A percentile compares a stretch with the other conserved stretches of the same genome.
These are phyloP conservation scores for Sclerotinia minor DNA, from an alignment of 2,329 filamentous ascomycete species.

Conservation along the genomic window DNA sequence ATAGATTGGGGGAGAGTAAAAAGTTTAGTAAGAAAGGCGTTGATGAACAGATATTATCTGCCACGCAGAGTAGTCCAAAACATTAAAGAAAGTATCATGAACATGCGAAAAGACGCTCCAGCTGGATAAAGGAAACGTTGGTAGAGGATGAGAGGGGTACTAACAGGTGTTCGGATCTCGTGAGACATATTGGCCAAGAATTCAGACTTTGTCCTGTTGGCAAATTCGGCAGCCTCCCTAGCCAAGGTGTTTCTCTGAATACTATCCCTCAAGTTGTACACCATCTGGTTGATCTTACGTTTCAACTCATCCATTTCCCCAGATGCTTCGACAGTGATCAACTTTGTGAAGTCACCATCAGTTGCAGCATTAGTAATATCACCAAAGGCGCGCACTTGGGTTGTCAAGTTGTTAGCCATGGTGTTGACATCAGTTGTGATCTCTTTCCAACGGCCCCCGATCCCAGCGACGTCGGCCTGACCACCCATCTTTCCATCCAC, in stretches of 20 bases:
- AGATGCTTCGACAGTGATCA: slow-evolving; percentile 94
- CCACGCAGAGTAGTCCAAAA: not conserved
- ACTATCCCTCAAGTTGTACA: slow-evolving; percentile 90
- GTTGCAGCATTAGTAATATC: slow-evolving; percentile 98
- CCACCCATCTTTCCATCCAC: slow-evolving; percentile 99
- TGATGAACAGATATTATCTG: not conserved
- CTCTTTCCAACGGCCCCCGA: slow-evolving; percentile 95
- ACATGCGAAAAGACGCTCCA: not conserved
- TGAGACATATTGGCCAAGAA: slow-evolving; percentile 99
- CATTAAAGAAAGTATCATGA: not conserved
- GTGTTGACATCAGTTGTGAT: slow-evolving; percentile 66
- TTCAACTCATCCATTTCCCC: slow-evolving; percentile 99
- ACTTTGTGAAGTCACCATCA: slow-evolving; percentile 94
- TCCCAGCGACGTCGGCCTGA: slow-evolving; percentile 89
- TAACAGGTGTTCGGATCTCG: slow-evolving; percentile 93
- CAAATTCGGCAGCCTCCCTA: slow-evolving; percentile 91
- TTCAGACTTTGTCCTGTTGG: slow-evolving; percentile 97
- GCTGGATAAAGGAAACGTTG: not conserved
- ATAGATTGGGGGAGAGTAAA: not conserved
- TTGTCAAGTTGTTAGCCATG: slow-evolving; percentile 70
- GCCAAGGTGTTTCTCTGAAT: slow-evolving; percentile 96
- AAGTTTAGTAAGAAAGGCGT: not conserved
- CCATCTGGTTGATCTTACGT: slow-evolving; percentile 99
- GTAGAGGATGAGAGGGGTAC: slow-evolving; percentile 8
- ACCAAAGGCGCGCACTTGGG: slow-evolving; percentile 95